These are phyloP conservation scores for Lactuca sativa DNA, from an alignment of 129 eudicot species.

Conservation along the genomic window DNA sequence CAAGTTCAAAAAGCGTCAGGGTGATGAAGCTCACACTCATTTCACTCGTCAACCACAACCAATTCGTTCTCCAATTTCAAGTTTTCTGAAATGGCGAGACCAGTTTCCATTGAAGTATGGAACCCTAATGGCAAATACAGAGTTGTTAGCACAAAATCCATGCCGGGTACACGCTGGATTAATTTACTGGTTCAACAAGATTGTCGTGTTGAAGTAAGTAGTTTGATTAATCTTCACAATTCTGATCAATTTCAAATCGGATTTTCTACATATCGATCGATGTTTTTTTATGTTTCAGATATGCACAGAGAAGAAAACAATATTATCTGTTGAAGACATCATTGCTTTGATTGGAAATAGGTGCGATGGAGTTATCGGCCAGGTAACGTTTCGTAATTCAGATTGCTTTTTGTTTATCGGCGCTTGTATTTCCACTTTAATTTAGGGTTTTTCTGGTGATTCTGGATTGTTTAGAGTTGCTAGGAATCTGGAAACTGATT, in stretches of 20 bases:
- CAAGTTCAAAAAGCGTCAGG: conserved; percentile 25
- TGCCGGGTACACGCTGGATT: conserved; percentile 99
- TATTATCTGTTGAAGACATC: conserved; percentile 90
- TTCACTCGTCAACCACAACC: neutral
- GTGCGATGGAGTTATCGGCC: conserved; percentile 99
- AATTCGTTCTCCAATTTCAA: conserved; percentile 10
- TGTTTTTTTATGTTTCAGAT: conserved; percentile 45
- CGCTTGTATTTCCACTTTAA: neutral
- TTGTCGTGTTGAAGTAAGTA: conserved; percentile 88
- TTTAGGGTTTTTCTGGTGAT: neutral
- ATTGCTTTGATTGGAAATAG: conserved; percentile 80
- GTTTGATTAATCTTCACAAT: neutral
- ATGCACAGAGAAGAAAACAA: conserved; percentile 94
- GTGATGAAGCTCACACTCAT: conserved; percentile 15
- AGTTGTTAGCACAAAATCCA: conserved; percentile 92
- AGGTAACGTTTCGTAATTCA: conserved; percentile 45
- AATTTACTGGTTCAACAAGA: conserved; percentile 84
- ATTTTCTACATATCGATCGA: neutral
- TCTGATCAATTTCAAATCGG: neutral
- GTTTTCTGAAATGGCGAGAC: conserved; percentile 64
- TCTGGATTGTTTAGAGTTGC: neutral
- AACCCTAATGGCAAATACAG: conserved; percentile 97
- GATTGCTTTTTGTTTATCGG: neutral
- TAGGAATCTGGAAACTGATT: neutral
- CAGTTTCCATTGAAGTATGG: conserved; percentile 86